Conservation (phyloP, 2,329 filamentous ascomycete genomes). For the Apiospora marii region DNA sequence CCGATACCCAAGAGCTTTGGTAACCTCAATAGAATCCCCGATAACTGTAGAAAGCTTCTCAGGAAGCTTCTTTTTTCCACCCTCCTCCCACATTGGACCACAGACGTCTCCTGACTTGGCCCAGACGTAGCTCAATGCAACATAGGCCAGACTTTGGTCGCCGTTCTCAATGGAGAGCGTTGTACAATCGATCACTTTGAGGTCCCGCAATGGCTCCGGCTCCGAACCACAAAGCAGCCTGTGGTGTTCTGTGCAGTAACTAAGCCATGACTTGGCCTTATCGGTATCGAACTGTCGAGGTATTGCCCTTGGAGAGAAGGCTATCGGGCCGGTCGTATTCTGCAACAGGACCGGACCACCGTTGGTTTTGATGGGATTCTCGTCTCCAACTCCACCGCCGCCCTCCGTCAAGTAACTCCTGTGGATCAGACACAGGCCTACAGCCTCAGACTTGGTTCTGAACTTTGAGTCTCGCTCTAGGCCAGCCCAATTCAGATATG, state of each 20-base stretch:
- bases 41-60: not conserved
- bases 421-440: no score
- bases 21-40: constrained; percentile 39
- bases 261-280: not conserved
- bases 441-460: no score
- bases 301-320: not conserved
- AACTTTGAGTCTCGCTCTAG: no score
- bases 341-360: not conserved
- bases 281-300: not conserved
- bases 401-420: no score
- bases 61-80: not conserved
- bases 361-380: not conserved
- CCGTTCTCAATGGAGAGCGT: not conserved
- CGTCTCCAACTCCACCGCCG: no score
- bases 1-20: constrained; percentile 41
- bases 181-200: not conserved
- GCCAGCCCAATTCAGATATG: no score
- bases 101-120: not conserved
- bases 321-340: not conserved
- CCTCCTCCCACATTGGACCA: not conserved
- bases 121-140: not conserved
- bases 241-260: not conserved
- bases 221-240: not conserved
- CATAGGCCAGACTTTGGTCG: not conserved
- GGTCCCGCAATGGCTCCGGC: not conserved